Evolutionary conservation across 495 filamentous ascomycete species (phyloP).

Genomic region (Acidomyces sp.): DNA sequence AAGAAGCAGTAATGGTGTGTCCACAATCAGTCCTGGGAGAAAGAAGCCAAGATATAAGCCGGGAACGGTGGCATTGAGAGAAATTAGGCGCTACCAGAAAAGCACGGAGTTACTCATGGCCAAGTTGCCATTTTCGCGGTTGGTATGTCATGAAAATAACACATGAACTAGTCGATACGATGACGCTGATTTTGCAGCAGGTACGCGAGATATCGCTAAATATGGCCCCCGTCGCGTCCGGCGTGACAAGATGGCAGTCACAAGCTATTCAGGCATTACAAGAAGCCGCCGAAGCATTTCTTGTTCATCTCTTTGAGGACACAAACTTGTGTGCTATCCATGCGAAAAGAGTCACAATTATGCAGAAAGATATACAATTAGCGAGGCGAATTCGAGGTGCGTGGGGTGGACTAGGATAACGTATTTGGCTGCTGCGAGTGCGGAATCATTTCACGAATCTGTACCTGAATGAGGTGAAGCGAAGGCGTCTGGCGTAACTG

Average conservation of each 20-base stretch:
- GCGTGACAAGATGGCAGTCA: conserved; percentile 72
- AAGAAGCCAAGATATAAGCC: conserved; percentile 63
- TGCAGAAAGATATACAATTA: conserved; percentile 93
- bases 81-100: conserved; percentile 76
- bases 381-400: conserved; percentile 68
- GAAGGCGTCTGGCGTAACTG: conserved; percentile 9
- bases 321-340: conserved; percentile 92
- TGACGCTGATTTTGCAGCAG: too few relatives aligned
- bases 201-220: conserved; percentile 69
- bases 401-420: conserved; percentile 52
- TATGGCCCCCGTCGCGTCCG: conserved; percentile 35
- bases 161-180: neutral
- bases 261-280: conserved; percentile 83
- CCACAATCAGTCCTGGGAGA: conserved; percentile 34
- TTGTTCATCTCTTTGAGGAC: conserved; percentile 91
- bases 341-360: conserved; percentile 91
- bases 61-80: conserved; percentile 69
- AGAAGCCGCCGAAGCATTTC: conserved; percentile 82
- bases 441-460: neutral
- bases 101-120: conserved; percentile 65
- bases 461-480: conserved; percentile 1
- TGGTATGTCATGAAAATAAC: conserved; percentile 37
- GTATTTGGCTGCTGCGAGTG: too few relatives aligned
- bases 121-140: conserved; percentile 74
- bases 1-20: conserved; percentile 49